Percentiles rank a stretch among this genome's conserved stretches.
Conservation (phyloP, 257 asterid species). For the Linderniella brevidens region DNA sequence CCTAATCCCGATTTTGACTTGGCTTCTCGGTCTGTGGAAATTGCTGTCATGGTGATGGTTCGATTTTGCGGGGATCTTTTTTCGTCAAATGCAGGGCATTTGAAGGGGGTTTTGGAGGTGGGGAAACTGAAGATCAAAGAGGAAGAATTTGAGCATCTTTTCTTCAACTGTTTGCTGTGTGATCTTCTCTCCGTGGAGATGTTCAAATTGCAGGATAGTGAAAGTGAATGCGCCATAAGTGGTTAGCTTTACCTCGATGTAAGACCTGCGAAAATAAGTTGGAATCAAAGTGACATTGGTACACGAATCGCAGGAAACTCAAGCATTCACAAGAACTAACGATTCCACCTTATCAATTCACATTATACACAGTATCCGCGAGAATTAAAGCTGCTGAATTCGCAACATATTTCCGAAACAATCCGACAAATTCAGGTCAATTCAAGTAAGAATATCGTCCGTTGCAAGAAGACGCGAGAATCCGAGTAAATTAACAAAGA, state of each 20-base stretch:
- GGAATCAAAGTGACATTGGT: too few species aligned
- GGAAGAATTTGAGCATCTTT: slow-evolving; percentile 17
- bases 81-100: slow-evolving; percentile 10
- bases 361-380: too few species aligned
- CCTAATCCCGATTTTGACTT: slow-evolving; percentile 26
- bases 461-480: too few species aligned
- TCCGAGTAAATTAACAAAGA: too few species aligned
- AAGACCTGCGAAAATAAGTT: neutral
- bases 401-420: too few species aligned
- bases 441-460: too few species aligned
- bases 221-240: slow-evolving; percentile 58
- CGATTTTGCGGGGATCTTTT: slow-evolving; percentile 14
- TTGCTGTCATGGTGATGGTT: slow-evolving; percentile 24
- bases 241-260: neutral
- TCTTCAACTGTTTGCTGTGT: slow-evolving; percentile 12
- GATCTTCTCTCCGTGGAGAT: slow-evolving; percentile 22
- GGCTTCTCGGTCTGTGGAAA: slow-evolving; percentile 41
- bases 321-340: too few species aligned
- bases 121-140: slow-evolving; percentile 18
- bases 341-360: too few species aligned
- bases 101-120: slow-evolving; percentile 13
- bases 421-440: too few species aligned
- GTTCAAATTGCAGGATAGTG: slow-evolving; percentile 38
- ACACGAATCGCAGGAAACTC: too few species aligned
- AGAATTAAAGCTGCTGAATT: too few species aligned